Conservation (phyloP, 1,284 basidiomycete species). For the Leccinum subatratum region DNA sequence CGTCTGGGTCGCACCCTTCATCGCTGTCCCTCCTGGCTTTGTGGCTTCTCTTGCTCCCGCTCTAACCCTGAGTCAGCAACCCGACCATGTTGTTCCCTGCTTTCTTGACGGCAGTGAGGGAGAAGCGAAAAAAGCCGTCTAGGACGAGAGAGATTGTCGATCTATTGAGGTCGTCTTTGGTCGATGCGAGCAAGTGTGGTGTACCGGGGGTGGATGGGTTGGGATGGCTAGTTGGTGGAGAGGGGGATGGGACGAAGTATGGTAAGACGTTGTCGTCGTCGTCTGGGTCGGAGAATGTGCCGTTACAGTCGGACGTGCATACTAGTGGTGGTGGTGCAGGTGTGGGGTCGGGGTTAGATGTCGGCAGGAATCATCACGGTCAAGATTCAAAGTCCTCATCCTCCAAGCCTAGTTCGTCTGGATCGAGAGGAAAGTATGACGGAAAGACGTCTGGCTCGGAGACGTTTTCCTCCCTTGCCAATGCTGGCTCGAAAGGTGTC, state of each 20-base stretch:
- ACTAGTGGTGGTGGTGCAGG: not conserved
- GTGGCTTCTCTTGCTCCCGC: not conserved
- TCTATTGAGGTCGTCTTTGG: slow-evolving; percentile 24
- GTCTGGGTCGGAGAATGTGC: slow-evolving; percentile 11
- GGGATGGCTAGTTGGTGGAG: slow-evolving; percentile 20
- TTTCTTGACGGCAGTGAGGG: slow-evolving; percentile 1
- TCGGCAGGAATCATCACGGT: slow-evolving; percentile 3
- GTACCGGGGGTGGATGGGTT: slow-evolving; percentile 7
- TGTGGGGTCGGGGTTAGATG: slow-evolving; percentile 6
- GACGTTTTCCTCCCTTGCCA: not conserved
- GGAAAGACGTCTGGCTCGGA: not conserved
- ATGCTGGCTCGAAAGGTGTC: not conserved
- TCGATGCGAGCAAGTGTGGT: slow-evolving; percentile 20
- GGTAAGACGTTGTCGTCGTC: not conserved
- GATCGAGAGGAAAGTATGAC: slow-evolving; percentile 1
- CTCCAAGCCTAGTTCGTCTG: not conserved
- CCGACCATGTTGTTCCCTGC: slow-evolving; percentile 19
- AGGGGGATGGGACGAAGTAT: slow-evolving; percentile 9
- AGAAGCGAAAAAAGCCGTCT: slow-evolving; percentile 29
- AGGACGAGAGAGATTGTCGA: slow-evolving; percentile 30
- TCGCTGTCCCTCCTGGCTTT: slow-evolving; percentile 11
- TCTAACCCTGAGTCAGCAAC: slow-evolving; percentile 1
- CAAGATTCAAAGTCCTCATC: not conserved
- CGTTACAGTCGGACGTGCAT: not conserved
- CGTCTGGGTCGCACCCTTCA: slow-evolving; percentile 10